phyloP scores from a whole-genome alignment of 2,329 filamentous ascomycete species.

The Alternaria gaisen region DNA sequence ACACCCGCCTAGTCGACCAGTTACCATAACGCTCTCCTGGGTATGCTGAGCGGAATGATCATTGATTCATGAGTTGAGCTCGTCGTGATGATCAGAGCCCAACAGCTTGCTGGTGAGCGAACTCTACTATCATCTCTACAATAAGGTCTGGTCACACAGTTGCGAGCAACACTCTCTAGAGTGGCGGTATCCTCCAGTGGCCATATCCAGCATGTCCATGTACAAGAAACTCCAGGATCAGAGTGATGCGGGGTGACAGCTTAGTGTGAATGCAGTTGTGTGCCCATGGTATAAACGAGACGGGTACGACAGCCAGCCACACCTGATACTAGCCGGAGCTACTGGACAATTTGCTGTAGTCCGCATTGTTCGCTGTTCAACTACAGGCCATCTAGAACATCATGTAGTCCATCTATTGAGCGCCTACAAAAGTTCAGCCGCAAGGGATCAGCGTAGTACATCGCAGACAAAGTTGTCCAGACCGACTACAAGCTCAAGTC shows the following conservation, averaged over 20 bases:
- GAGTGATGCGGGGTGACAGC: not conserved
- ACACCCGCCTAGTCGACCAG: not conserved
- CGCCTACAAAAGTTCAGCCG: not conserved
- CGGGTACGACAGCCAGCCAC: constrained; percentile 7
- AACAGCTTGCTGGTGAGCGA: not conserved
- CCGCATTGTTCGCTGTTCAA: not conserved
- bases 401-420: not conserved
- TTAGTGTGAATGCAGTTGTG: not conserved
- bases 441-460: not conserved
- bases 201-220: not conserved
- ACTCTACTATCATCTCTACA: not conserved
- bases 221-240: not conserved
- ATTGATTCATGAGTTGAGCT: constrained; percentile 1
- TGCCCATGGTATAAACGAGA: not conserved
- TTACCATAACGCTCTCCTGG: not conserved
- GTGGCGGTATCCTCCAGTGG: not conserved
- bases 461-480: not conserved
- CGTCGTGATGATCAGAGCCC: not conserved
- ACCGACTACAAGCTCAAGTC: not conserved
- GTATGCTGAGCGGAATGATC: not conserved
- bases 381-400: not conserved
- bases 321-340: not conserved
- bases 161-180: not conserved
- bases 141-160: not conserved
- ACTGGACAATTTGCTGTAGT: not conserved